A percentile compares a stretch with the other conserved stretches of the same genome.
Conservation (phyloP, 495 filamentous ascomycete genomes). For the Melanomma pulvis-pyrius region DNA sequence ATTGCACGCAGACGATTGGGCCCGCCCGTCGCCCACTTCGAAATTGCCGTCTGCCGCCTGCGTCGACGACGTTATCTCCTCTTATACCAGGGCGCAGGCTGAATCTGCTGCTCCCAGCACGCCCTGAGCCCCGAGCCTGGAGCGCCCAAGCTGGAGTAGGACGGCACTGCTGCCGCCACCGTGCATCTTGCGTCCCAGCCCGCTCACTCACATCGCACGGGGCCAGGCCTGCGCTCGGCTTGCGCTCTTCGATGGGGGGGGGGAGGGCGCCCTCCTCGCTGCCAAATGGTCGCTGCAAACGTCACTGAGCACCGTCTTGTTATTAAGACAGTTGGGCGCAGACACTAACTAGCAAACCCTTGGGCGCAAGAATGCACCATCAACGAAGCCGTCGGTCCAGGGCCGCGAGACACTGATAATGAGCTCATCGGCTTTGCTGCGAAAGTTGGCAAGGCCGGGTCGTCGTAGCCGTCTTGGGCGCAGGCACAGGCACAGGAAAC, state of each 20-base stretch:
- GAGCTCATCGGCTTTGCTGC: background rate
- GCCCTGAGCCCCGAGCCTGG: too few species aligned
- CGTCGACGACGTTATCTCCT: background rate
- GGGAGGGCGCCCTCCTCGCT: background rate
- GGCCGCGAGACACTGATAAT: background rate
- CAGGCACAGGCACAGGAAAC: background rate
- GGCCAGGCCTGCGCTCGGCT: too few species aligned
- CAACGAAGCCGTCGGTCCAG: background rate
- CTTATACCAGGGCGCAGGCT: slow-evolving; percentile 13
- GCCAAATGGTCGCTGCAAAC: background rate
- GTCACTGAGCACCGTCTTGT: background rate
- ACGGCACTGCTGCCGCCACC: slow-evolving; percentile 3
- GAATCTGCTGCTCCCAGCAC: background rate
- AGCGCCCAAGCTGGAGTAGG: background rate
- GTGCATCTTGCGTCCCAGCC: slow-evolving; percentile 5
- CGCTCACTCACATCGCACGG: slow-evolving; percentile 1
- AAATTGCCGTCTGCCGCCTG: slow-evolving; percentile 9
- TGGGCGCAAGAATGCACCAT: background rate
- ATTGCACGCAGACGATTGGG: slow-evolving; percentile 14
- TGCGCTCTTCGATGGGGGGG: background rate
- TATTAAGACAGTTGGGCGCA: background rate
- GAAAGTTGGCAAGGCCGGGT: too few species aligned
- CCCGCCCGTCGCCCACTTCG: slow-evolving; percentile 13
- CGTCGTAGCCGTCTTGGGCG: background rate
- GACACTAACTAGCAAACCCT: background rate